Base-by-base conservation (phyloP, 805 yeast species). In the Starmerella powellii region DNA sequence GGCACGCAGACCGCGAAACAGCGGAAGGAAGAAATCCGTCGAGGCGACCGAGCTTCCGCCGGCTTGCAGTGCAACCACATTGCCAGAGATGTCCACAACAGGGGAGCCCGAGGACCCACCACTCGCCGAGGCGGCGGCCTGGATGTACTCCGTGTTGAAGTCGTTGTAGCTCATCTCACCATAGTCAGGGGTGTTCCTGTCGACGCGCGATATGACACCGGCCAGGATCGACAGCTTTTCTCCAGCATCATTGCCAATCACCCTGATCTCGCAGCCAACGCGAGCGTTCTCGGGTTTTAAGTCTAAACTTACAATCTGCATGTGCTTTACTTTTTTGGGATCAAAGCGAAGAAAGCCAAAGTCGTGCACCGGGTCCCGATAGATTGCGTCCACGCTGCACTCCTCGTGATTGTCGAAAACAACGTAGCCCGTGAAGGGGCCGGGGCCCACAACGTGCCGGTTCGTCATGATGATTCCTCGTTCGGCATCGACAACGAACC, bases 31-130 rank as follows among this genome's bases (percentile, higher is more conserved):
- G 64, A 83, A 87, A 63, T 87, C 96, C 0, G 95, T 87, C 0
- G 95, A 83, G 1, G 95, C 87, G 51, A 82, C 91, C 1, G 86
- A 73, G 6, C 82, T 74, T 2, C 96, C 96, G 56, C 96, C 96
- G 2, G 96, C 96, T 62, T 85, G 95, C 40, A 87, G 64, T 0
- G 96, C 95, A 16, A 87, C 83, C 0, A 88, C 95, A 55, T 75
- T 62, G 2, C 95, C 95, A 52, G 81, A 79, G 34, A 80, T 76
- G 59, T 85, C 80, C 2, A 87, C 94, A n/a, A 87, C 96, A 0
- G 96, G 96, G 3, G 95, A 84, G 8, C 96, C 96, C 37, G 91
- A 79, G 3, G 95, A 85, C 2, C 96, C 96, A 24, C 96, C 96
- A 15, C 94, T 80, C 0, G 96, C 95, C 46, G 86, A 74, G 1